Evolutionary conservation across 306 rosid genomes (phyloP), one percentile per base, ranked within the genome.

Genomic region (Pueraria montana): DNA sequence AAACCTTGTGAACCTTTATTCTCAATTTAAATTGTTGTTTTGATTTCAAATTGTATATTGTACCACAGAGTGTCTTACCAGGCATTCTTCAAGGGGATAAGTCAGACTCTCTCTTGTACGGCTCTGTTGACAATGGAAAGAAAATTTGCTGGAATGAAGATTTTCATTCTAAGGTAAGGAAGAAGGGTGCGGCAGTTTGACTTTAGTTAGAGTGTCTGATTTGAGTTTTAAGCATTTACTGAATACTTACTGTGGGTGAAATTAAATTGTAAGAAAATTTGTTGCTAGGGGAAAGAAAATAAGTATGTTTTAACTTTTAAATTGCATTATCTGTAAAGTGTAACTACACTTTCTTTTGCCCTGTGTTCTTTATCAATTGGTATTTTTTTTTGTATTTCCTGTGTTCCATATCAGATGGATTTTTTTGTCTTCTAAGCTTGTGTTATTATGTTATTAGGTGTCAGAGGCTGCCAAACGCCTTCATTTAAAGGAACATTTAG

Each of bases 31-130:
- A 21, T 23, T 82, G 42, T 62, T 77, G 42, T 62, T 77, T 49
- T 53, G 40, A 84, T 83, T 69, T 68, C 18, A 18, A 81, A 72
- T 42, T 73, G 14, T 68, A 14, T 74, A 50, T 80, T 69, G 58
- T 74, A 69, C 81, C 87, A 87, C 92, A 95, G 99, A 96, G 99
- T 84, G 98, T 96, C 82, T 87, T 96, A 24, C 99, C 99, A 5
- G 99, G 99, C 71, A 96, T 96, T 88, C 99, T 96, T 88, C 99
- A 94, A 88, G 99, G 99, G 77, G 99, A 96, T 82, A 96, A 96
- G 82, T 96, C 98, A 34, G 97, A 94, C 50, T 94, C 99, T 81
- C 97, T 96, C 82, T 80, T 96, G 88, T 96, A 96, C 62, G 99
- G 99, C 79, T 96, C 99, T 80, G 99, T 96, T 69, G 99, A 96